Evolutionary conservation across 495 filamentous ascomycete genomes (phyloP).

Genomic region (Trichoderma virens): DNA sequence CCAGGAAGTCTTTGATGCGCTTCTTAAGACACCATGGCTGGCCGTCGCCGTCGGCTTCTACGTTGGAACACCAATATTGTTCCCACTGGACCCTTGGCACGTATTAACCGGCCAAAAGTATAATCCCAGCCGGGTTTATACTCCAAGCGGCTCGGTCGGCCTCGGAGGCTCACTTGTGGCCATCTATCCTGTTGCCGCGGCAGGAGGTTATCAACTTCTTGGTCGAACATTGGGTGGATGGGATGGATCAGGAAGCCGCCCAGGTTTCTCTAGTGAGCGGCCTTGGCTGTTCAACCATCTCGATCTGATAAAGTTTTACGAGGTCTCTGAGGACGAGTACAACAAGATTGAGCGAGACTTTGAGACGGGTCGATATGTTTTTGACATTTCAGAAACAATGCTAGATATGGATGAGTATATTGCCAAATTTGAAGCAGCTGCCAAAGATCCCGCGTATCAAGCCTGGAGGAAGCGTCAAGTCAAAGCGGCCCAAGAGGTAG

Average conservation of each 20-base stretch:
- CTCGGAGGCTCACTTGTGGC: conserved; percentile 50
- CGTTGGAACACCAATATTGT: conserved; percentile 42
- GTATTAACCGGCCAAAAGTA: conserved; percentile 49
- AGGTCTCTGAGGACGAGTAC: conserved; percentile 43
- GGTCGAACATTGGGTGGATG: conserved; percentile 47
- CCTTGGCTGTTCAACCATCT: conserved; percentile 54
- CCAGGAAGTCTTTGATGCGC: conserved; percentile 36
- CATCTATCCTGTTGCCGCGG: conserved; percentile 50
- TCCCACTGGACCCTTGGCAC: conserved; percentile 50
- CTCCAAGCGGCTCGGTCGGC: conserved; percentile 45
- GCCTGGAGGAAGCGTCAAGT: too few relatives aligned
- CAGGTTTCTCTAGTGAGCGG: conserved; percentile 31
- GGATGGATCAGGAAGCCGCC: conserved; percentile 46
- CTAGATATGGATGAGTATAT: conserved; percentile 42
- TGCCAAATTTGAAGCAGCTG: neutral
- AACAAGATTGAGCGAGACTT: conserved; percentile 32
- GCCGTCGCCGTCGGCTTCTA: conserved; percentile 52
- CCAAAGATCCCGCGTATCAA: too few relatives aligned
- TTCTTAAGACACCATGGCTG: conserved; percentile 41
- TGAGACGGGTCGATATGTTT: conserved; percentile 41
- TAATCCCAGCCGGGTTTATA: conserved; percentile 52
- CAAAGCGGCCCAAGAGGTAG: too few relatives aligned
- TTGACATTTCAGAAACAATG: conserved; percentile 35
- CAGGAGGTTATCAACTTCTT: conserved; percentile 51
- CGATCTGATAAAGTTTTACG: conserved; percentile 49